Conservation (phyloP, 1,284 basidiomycete genomes). For the Bjerkandera adusta region DNA sequence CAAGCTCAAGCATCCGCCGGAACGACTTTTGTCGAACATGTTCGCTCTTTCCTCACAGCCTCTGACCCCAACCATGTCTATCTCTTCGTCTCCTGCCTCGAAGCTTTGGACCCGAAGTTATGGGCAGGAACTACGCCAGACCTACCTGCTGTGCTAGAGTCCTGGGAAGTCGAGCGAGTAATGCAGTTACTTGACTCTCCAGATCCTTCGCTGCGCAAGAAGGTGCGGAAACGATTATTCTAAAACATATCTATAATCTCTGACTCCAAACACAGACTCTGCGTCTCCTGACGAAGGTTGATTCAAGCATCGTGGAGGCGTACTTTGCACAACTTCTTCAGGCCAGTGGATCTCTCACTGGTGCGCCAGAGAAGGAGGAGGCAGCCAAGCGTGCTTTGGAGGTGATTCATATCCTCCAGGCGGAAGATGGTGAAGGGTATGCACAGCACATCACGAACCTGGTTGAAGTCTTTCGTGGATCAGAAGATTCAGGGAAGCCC, state of each 20-base stretch:
- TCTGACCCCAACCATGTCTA: slow-evolving; percentile 57
- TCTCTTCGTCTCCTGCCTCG: slow-evolving; percentile 62
- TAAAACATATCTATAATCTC: slow-evolving; percentile 1
- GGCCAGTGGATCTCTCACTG: slow-evolving; percentile 33
- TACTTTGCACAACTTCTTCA: slow-evolving; percentile 50
- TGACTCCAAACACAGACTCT: slow-evolving; percentile 46
- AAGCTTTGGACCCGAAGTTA: slow-evolving; percentile 49
- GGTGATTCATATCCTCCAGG: slow-evolving; percentile 46
- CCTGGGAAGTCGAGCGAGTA: slow-evolving; percentile 65
- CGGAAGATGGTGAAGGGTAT: slow-evolving; percentile 56
- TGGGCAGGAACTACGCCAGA: slow-evolving; percentile 65
- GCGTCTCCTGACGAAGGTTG: slow-evolving; percentile 50
- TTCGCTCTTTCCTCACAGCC: slow-evolving; percentile 58
- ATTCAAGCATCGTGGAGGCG: slow-evolving; percentile 50
- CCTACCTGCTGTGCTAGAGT: slow-evolving; percentile 52
- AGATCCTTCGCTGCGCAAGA: slow-evolving; percentile 57
- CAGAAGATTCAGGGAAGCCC: slow-evolving; percentile 27
- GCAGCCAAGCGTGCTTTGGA: slow-evolving; percentile 52
- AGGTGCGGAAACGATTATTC: too few species aligned
- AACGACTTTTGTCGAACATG: slow-evolving; percentile 40
- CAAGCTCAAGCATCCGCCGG: slow-evolving; percentile 22
- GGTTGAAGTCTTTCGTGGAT: slow-evolving; percentile 41
- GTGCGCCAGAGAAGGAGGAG: slow-evolving; percentile 35
- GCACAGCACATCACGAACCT: slow-evolving; percentile 49
- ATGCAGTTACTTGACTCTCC: slow-evolving; percentile 61